Evolutionary conservation across 2,329 filamentous ascomycete species (phyloP).

Genomic region (Sphaerulina musiva): DNA sequence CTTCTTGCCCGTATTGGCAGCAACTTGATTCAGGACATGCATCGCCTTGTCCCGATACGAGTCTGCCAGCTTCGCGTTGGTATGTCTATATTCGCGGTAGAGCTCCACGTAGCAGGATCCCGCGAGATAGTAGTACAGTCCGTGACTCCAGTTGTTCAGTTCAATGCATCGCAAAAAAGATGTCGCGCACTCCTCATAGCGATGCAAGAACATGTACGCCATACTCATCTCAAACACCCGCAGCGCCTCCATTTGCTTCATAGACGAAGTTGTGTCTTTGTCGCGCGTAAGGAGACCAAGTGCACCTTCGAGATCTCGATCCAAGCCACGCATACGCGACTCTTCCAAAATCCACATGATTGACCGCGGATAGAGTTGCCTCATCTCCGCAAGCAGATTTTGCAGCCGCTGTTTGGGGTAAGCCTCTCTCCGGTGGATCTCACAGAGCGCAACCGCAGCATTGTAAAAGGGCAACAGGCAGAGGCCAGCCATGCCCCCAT

Average conservation of each 20-base stretch:
- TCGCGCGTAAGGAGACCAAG: conserved; percentile 49
- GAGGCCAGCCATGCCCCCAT: conserved; percentile 82
- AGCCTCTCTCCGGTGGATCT: conserved; percentile 65
- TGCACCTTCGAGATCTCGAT: conserved; percentile 60
- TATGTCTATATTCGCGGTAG: conserved; percentile 58
- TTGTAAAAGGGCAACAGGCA: conserved; percentile 83
- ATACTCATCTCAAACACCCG: conserved; percentile 79
- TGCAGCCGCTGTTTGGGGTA: conserved; percentile 66
- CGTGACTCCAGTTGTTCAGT: conserved; percentile 85
- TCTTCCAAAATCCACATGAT: conserved; percentile 85
- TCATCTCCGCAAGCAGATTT: conserved; percentile 65
- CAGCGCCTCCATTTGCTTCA: conserved; percentile 83
- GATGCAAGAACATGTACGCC: conserved; percentile 69
- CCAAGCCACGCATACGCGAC: conserved; percentile 65
- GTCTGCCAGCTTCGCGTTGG: conserved; percentile 44
- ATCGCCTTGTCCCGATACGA: conserved; percentile 49
- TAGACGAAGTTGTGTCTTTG: conserved; percentile 48
- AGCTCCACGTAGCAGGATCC: conserved; percentile 72
- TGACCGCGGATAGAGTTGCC: conserved; percentile 69
- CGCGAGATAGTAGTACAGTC: conserved; percentile 83
- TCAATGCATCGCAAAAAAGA: conserved; percentile 65
- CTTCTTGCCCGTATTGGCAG: conserved; percentile 72
- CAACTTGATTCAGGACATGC: conserved; percentile 64
- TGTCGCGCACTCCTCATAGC: conserved; percentile 66
- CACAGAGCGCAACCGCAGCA: conserved; percentile 73